Conservation (phyloP, 108 stramenopile genomes). For the Hondaea fermentalgiana region DNA sequence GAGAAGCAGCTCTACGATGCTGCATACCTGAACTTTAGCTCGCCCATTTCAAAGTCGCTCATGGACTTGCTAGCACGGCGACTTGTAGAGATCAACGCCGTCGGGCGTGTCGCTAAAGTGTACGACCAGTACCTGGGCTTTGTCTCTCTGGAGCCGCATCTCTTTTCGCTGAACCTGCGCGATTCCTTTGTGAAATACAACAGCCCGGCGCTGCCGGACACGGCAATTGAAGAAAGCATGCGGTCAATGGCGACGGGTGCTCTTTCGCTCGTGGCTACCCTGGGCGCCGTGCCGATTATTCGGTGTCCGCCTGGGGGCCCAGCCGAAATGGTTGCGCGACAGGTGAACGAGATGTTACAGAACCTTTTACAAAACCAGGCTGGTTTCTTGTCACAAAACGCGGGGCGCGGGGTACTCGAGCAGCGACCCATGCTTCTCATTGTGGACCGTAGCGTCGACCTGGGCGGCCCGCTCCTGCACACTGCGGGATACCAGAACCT, state of each 20-base stretch:
- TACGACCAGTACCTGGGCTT: constrained; percentile 89
- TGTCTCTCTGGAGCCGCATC: constrained; percentile 71
- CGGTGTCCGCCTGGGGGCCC: constrained; percentile 82
- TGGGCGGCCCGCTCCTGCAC: constrained; percentile 81
- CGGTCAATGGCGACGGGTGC: constrained; percentile 70
- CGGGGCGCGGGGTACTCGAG: constrained; percentile 21
- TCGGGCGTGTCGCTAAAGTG: constrained; percentile 65
- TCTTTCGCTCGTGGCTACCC: constrained; percentile 77
- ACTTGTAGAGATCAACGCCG: constrained; percentile 58
- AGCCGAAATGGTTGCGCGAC: constrained; percentile 88
- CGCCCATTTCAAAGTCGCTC: background rate
- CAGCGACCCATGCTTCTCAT: constrained; percentile 83
- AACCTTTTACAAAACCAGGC: background rate
- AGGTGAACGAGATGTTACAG: constrained; percentile 64
- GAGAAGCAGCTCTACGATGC: constrained; percentile 61
- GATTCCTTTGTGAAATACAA: constrained; percentile 77
- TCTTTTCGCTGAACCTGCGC: constrained; percentile 70
- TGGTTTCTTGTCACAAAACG: constrained; percentile 26
- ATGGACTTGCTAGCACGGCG: background rate
- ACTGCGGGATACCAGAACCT: constrained; percentile 88
- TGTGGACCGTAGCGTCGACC: constrained; percentile 83
- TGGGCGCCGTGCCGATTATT: constrained; percentile 77
- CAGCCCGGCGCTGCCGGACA: constrained; percentile 67
- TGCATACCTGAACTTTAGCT: constrained; percentile 41
- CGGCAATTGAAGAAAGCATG: constrained; percentile 70